These are phyloP conservation scores for Rhodotorula sp. DNA, from an alignment of 1,284 basidiomycete species.

Conservation along the genomic window DNA sequence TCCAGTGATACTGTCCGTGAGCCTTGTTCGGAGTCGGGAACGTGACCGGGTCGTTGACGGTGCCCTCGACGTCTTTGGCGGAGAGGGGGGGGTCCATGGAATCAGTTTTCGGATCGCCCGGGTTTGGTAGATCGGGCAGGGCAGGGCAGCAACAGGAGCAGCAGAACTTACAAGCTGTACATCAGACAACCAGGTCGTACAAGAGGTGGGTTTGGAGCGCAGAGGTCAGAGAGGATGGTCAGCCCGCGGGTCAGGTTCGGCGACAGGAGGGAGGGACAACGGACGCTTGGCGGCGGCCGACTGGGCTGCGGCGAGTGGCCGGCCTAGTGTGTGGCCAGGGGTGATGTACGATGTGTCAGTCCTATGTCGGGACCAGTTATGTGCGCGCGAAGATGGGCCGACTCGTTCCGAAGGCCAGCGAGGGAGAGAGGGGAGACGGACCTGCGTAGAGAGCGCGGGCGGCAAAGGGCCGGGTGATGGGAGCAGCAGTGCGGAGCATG, in stretches of 20 bases:
- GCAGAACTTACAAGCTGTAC: no score
- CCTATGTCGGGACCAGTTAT: background rate
- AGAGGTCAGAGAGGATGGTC: no score
- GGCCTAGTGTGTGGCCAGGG: constrained; percentile 6
- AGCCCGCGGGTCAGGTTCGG: background rate
- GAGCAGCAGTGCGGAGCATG: background rate
- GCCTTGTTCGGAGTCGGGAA: constrained; percentile 69
- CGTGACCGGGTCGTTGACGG: constrained; percentile 89
- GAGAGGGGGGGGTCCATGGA: background rate
- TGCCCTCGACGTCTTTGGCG: constrained; percentile 83
- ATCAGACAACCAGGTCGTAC: no score
- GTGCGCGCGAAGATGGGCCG: background rate
- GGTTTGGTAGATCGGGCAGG: background rate
- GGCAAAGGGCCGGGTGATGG: constrained; percentile 13
- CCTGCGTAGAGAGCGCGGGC: constrained; percentile 26
- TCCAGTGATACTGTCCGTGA: constrained; percentile 97
- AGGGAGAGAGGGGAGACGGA: constrained; percentile 4
- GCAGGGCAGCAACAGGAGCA: no score
- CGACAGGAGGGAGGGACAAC: background rate
- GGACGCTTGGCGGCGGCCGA: constrained; percentile 26
- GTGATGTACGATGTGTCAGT: background rate
- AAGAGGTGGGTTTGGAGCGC: no score
- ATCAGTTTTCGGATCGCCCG: background rate
- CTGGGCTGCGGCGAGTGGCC: constrained; percentile 21
- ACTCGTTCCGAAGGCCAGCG: background rate